These are phyloP conservation scores for Nicotiana obtusifolia DNA, from an alignment of 257 asterid genomes.

Conservation along the genomic window DNA sequence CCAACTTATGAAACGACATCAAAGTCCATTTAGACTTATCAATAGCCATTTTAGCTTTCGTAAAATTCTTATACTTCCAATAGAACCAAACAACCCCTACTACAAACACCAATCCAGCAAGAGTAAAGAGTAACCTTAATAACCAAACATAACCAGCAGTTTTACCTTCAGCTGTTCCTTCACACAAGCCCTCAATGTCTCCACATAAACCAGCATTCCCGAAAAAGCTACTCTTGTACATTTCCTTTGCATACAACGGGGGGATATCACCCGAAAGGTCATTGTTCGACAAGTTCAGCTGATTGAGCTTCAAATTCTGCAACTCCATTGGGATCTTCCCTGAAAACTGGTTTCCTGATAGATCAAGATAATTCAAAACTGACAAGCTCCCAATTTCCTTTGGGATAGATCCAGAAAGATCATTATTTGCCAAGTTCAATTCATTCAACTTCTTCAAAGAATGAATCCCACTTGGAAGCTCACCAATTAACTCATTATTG, in stretches of 20 bases:
- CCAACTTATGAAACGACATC: conserved; percentile 91
- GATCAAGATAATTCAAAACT: conserved; percentile 84
- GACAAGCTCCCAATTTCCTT: conserved; percentile 67
- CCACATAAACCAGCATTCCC: conserved; percentile 89
- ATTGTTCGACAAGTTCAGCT: conserved; percentile 71
- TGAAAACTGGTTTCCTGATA: conserved; percentile 65
- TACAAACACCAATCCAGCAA: conserved; percentile 59
- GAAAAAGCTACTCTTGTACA: conserved; percentile 71
- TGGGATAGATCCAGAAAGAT: conserved; percentile 69
- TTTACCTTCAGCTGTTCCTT: conserved; percentile 35
- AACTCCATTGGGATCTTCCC: conserved; percentile 64
- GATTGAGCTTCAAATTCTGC: conserved; percentile 89
- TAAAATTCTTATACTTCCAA: conserved; percentile 47
- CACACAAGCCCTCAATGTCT: conserved; percentile 68
- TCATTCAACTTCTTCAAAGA: conserved; percentile 81
- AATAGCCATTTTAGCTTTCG: conserved; percentile 33
- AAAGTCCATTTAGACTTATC: conserved; percentile 88
- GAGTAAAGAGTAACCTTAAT: conserved; percentile 47
- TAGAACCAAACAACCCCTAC: conserved; percentile 66
- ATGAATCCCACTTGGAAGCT: conserved; percentile 58
- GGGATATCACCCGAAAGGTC: conserved; percentile 82
- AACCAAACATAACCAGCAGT: conserved; percentile 54
- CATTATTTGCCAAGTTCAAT: conserved; percentile 72
- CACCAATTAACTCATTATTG: conserved; percentile 57
- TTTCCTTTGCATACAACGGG: conserved; percentile 62